Evolutionary conservation across 768 basidiomycete species (phyloP), one percentile per base, ranked within the genome.

Genomic region (Leccinum variicolor): DNA sequence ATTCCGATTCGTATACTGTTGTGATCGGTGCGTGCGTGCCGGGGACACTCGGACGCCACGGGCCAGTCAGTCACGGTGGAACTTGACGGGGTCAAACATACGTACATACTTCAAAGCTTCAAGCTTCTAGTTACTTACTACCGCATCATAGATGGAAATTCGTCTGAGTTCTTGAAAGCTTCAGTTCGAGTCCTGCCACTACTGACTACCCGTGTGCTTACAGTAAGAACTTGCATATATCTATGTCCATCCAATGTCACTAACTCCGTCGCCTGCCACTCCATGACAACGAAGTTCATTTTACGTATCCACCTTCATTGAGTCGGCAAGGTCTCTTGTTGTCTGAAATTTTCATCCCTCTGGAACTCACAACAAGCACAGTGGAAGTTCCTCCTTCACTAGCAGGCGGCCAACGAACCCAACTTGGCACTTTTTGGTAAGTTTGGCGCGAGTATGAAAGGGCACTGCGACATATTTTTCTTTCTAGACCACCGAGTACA

Each of bases 41-140:
- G 41, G 50, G 50, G 11, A 53, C 64, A 46, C 19, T 21, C 53
- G 55, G 48, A 50, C 31, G 39, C 17, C 26, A 52, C 49, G 15
- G 34, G 34, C 14, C 14, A 29, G 29, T 29, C 10, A 29, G 10
- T 29, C 4, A 4, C 25, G 4, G 25, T 25, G 29, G 36, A 39
- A 45, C 43, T 45, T 23, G 21, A 19, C 0, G 43, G 11, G 5
- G 39, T 41, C 39, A 41, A 41, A 41, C 39, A 41, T 41, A 41
- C n/a, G 39, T 41, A 41, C 39, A 39, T 39, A 39, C 33, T 15
- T 15, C n/a, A n/a, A n/a, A n/a, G n/a, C n/a, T n/a, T n/a, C n/a
- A n/a, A n/a, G n/a, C n/a, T n/a, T n/a, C n/a, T n/a, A n/a, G n/a
- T n/a, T n/a, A n/a, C n/a, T n/a, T n/a, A n/a, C n/a, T n/a, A n/a